These are phyloP conservation scores for Fusarium floridanum DNA, from an alignment of 2,329 filamentous ascomycete genomes.

Conservation along the genomic window DNA sequence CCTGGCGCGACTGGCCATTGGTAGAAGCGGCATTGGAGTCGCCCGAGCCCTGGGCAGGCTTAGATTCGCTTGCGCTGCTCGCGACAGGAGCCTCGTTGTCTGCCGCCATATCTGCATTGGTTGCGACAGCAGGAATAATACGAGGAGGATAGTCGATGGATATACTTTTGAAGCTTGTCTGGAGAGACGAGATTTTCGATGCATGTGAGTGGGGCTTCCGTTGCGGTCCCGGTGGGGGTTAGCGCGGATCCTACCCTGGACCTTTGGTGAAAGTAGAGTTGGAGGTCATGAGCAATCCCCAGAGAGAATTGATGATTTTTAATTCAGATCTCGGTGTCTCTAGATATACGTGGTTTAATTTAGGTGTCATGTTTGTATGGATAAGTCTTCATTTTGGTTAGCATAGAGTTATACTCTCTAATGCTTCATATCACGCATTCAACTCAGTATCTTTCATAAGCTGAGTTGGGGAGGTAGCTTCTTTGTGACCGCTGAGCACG, in stretches of 20 bases:
- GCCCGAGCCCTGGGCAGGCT: constrained; percentile 30
- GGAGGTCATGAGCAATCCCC: not conserved
- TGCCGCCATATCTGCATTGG: constrained; percentile 52
- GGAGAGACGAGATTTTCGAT: constrained; percentile 40
- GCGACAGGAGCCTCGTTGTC: constrained; percentile 48
- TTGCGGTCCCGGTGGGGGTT: constrained; percentile 38
- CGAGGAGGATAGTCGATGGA: constrained; percentile 11
- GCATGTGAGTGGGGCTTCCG: constrained; percentile 38
- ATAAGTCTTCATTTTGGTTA: not conserved
- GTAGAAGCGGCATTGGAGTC: constrained; percentile 35
- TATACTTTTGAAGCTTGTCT: constrained; percentile 26
- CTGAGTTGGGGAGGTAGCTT: not conserved
- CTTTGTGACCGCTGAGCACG: no score
- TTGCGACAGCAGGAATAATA: constrained; percentile 30
- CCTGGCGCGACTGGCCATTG: constrained; percentile 35
- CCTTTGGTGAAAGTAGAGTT: not conserved
- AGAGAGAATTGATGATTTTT: not conserved
- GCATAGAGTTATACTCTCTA: not conserved
- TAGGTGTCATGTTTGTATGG: not conserved
- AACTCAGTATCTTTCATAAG: not conserved
- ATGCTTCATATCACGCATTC: not conserved
- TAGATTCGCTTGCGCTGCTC: constrained; percentile 38
- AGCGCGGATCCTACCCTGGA: constrained; percentile 27
- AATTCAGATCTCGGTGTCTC: not conserved
- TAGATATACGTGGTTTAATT: not conserved